These are phyloP conservation scores for Blastobotrys petasosporus DNA, from an alignment of 1,139 yeast species.

Conservation along the genomic window DNA sequence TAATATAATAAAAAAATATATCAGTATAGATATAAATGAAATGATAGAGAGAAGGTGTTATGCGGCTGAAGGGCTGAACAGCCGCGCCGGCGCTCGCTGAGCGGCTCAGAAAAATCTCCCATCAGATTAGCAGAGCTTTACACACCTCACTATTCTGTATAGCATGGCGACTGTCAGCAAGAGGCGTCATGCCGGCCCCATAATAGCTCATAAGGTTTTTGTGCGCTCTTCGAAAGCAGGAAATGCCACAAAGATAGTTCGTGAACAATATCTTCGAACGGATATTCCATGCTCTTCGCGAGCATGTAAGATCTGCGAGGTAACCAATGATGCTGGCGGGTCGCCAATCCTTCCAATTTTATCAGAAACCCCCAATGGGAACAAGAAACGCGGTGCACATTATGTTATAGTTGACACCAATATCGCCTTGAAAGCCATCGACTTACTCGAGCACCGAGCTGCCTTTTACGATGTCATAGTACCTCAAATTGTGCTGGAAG, in stretches of 20 bases:
- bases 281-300: constrained; percentile 89
- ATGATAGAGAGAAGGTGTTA: no score
- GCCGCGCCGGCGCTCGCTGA: no score
- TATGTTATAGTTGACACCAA: constrained; percentile 85
- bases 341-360: constrained; percentile 41
- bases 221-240: constrained; percentile 74
- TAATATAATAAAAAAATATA: no score
- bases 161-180: background rate
- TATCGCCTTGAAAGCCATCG: constrained; percentile 82
- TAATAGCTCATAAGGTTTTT: constrained; percentile 70
- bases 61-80: no score
- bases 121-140: no score
- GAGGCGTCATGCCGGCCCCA: constrained; percentile 1
- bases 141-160: no score
- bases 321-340: constrained; percentile 39
- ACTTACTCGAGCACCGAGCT: constrained; percentile 68
- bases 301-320: constrained; percentile 55
- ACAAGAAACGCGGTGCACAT: constrained; percentile 57
- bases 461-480: constrained; percentile 85
- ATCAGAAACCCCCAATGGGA: constrained; percentile 45
- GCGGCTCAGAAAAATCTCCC: no score
- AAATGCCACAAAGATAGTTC: constrained; percentile 80
- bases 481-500: constrained; percentile 92
- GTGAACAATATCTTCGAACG: constrained; percentile 87
- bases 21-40: no score